Conservation (phyloP, 371 early-diverging fungal genomes). For the Mortierella sp. region DNA sequence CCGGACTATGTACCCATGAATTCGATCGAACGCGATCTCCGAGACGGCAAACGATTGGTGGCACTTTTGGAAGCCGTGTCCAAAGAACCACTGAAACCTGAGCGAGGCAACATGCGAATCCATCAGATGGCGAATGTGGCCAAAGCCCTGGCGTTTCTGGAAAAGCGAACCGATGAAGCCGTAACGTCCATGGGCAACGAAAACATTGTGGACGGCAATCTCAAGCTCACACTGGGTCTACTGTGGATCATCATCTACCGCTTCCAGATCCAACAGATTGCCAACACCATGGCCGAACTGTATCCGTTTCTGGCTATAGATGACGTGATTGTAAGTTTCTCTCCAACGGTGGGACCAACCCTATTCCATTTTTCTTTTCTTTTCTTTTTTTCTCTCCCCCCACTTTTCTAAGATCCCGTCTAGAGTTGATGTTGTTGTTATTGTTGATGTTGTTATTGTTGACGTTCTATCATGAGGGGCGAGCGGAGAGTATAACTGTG, state of each 20-base stretch:
- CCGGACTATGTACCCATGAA: slow-evolving; percentile 44
- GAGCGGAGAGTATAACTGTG: neutral
- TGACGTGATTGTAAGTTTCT: slow-evolving; percentile 37
- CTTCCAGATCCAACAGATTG: slow-evolving; percentile 70
- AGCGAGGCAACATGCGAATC: slow-evolving; percentile 75
- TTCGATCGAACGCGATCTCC: slow-evolving; percentile 67
- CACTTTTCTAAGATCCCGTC: neutral
- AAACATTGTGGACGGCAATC: slow-evolving; percentile 88
- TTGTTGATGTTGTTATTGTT: too few relatives aligned
- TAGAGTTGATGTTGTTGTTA: too few relatives aligned
- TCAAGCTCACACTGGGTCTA: slow-evolving; percentile 88
- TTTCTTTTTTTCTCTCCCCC: slow-evolving; percentile 1
- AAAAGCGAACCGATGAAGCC: slow-evolving; percentile 67
- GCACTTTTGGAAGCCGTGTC: slow-evolving; percentile 70
- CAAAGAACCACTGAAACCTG: slow-evolving; percentile 64
- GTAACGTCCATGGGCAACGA: slow-evolving; percentile 83
- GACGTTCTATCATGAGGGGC: too few relatives aligned
- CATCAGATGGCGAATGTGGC: slow-evolving; percentile 86
- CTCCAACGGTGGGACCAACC: neutral
- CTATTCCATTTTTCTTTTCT: neutral
- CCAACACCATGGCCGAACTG: slow-evolving; percentile 46
- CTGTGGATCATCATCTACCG: slow-evolving; percentile 84
- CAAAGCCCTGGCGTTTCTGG: slow-evolving; percentile 75
- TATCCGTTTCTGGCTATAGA: slow-evolving; percentile 35
- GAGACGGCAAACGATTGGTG: slow-evolving; percentile 72